Conservation (phyloP, 2,329 filamentous ascomycete species). For the Paracamarosporium sp. region DNA sequence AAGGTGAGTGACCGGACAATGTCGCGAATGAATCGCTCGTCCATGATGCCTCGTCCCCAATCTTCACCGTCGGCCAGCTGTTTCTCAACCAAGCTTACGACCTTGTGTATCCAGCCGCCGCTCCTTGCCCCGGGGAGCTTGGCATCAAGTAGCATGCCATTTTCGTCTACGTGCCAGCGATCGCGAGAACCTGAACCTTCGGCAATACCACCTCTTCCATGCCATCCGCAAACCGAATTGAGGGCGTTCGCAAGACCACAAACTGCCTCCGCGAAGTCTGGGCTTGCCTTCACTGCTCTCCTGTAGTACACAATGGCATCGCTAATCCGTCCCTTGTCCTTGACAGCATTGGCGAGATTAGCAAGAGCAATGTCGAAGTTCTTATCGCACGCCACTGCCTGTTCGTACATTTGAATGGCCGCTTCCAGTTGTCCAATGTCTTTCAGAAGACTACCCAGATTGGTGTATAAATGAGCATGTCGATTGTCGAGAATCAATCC, state of each 20-base stretch:
- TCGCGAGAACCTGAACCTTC: slow-evolving; percentile 77
- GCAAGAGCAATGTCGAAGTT: slow-evolving; percentile 96
- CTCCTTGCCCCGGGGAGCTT: slow-evolving; percentile 65
- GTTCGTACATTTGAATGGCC: slow-evolving; percentile 96
- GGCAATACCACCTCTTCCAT: slow-evolving; percentile 83
- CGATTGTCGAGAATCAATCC: slow-evolving; percentile 84
- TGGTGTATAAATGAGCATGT: slow-evolving; percentile 96
- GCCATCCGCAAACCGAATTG: slow-evolving; percentile 97
- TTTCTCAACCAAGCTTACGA: slow-evolving; percentile 87
- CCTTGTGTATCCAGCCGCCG: slow-evolving; percentile 83
- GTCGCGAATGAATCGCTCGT: slow-evolving; percentile 47
- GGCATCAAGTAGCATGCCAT: slow-evolving; percentile 81
- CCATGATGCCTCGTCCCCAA: slow-evolving; percentile 80
- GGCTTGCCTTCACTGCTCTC: slow-evolving; percentile 87
- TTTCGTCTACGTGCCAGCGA: slow-evolving; percentile 89
- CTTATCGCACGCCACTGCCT: slow-evolving; percentile 89
- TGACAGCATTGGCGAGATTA: slow-evolving; percentile 96
- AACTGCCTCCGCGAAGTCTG: slow-evolving; percentile 94
- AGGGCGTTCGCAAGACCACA: slow-evolving; percentile 93
- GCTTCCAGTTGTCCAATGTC: slow-evolving; percentile 92
- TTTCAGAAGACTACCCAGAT: slow-evolving; percentile 91
- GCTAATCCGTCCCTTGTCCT: slow-evolving; percentile 89
- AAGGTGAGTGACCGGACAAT: slow-evolving; percentile 55
- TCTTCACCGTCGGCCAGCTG: slow-evolving; percentile 84
- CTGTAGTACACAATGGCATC: slow-evolving; percentile 94